These are phyloP conservation scores for Tylopilus balloui DNA, from an alignment of 768 basidiomycete genomes.

Conservation along the genomic window DNA sequence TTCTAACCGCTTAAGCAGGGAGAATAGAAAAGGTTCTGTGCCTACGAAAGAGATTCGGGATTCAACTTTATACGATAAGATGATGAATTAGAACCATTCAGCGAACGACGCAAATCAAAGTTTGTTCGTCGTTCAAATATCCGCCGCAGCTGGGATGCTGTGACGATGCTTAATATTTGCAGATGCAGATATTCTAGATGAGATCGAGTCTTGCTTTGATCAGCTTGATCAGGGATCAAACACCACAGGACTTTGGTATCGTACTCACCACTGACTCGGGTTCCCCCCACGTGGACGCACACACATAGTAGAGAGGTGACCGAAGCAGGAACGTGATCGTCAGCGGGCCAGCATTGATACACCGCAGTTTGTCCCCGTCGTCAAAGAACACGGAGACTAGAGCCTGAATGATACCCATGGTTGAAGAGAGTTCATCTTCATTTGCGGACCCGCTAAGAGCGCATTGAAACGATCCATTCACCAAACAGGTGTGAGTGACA, in stretches of 20 bases:
- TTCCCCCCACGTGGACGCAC: constrained; percentile 89
- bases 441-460: constrained; percentile 44
- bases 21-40: constrained; percentile 74
- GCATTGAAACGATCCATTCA: neutral
- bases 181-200: constrained; percentile 96
- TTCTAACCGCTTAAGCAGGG: constrained; percentile 67
- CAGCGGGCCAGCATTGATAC: constrained; percentile 76
- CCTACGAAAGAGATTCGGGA: constrained; percentile 41
- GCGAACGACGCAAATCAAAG: constrained; percentile 78
- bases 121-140: constrained; percentile 90
- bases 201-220: constrained; percentile 77
- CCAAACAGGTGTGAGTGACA: constrained; percentile 10
- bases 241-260: neutral
- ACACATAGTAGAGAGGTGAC: constrained; percentile 87
- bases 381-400: constrained; percentile 94
- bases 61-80: neutral
- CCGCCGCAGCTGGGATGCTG: constrained; percentile 73
- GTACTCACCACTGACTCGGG: constrained; percentile 88
- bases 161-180: constrained; percentile 88
- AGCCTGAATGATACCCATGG: constrained; percentile 91
- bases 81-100: constrained; percentile 47
- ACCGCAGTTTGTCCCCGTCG: constrained; percentile 80
- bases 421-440: constrained; percentile 64
- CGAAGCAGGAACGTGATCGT: constrained; percentile 85
- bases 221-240: constrained; percentile 30